Evolutionary conservation across 169 alveolate genomes (phyloP).

Genomic region (Miamiensis avidus): DNA sequence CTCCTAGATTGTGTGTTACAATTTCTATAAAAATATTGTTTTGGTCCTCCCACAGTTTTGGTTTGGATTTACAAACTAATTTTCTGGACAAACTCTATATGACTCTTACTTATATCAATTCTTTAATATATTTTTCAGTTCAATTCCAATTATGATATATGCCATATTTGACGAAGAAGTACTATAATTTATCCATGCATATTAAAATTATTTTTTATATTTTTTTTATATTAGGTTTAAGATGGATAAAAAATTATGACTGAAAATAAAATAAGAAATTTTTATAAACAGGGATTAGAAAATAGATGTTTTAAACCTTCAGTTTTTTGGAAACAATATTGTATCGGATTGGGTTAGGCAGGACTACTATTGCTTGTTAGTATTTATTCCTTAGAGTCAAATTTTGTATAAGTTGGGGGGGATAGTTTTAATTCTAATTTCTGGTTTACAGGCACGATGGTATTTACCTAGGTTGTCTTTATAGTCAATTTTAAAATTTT

Average conservation of each 20-base stretch:
- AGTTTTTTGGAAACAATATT: constrained; percentile 12
- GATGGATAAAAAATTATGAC: not conserved
- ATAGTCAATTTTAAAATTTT: constrained; percentile 48
- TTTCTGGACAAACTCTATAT: constrained; percentile 74
- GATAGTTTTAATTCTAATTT: not conserved
- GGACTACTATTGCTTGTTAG: constrained; percentile 14
- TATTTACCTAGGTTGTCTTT: constrained; percentile 51
- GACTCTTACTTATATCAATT: constrained; percentile 73
- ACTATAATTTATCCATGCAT: no score
- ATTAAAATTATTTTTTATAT: no score
- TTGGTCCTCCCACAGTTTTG: constrained; percentile 76
- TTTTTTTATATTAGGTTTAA: not conserved
- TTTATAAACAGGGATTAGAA: constrained; percentile 42
- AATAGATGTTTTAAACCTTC: constrained; percentile 8
- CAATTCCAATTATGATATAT: constrained; percentile 68
- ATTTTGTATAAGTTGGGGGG: not conserved
- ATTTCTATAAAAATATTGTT: constrained; percentile 79
- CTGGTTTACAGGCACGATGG: constrained; percentile 44
- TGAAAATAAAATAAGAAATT: constrained; percentile 7
- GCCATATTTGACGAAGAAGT: constrained; percentile 53
- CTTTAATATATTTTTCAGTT: constrained; percentile 73
- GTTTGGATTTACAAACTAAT: constrained; percentile 71
- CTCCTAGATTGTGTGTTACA: constrained; percentile 69
- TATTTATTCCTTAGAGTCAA: constrained; percentile 8
- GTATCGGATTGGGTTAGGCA: constrained; percentile 31